Conservation (phyloP, 2,329 filamentous ascomycete genomes). For the Paracoccidioides lutzii region DNA sequence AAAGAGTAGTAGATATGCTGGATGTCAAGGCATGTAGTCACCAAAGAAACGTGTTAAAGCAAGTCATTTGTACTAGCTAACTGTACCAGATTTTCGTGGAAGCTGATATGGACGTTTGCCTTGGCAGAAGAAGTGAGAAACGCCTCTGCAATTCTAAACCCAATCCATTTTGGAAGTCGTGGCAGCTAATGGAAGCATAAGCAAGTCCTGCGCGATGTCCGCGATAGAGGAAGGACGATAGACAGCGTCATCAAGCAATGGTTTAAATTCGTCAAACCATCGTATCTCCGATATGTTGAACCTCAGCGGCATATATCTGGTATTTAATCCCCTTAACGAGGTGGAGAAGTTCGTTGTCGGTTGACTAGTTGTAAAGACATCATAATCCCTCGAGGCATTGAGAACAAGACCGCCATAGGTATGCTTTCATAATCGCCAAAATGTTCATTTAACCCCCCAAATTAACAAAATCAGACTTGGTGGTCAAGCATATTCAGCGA, state of each 20-base stretch:
- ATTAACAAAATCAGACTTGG: conserved; percentile 52
- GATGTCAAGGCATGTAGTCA: conserved; percentile 63
- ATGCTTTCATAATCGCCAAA: conserved; percentile 2
- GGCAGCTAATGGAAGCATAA: conserved; percentile 14
- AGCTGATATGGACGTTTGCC: conserved; percentile 85
- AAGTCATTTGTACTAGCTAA: conserved; percentile 9
- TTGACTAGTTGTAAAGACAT: conserved; percentile 46
- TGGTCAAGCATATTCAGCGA: conserved; percentile 81
- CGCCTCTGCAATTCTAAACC: conserved; percentile 1
- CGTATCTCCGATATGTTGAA: conserved; percentile 86
- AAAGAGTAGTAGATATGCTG: conserved; percentile 67
- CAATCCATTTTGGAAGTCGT: background rate
- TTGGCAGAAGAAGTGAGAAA: conserved; percentile 66
- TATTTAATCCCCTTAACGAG: conserved; percentile 25
- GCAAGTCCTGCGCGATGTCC: conserved; percentile 71
- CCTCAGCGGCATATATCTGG: conserved; percentile 78
- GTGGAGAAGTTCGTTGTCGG: background rate
- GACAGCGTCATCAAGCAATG: conserved; percentile 97
- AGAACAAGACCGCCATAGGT: conserved; percentile 80
- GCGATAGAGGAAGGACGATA: conserved; percentile 77
- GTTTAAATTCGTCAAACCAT: conserved; percentile 93
- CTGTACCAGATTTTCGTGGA: conserved; percentile 73
- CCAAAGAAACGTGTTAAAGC: background rate
- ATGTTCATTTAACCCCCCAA: background rate
- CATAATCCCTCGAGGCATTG: conserved; percentile 86